Evolutionary conservation across 805 yeast genomes (phyloP).

Genomic region (Blastobotrys attinorum): DNA sequence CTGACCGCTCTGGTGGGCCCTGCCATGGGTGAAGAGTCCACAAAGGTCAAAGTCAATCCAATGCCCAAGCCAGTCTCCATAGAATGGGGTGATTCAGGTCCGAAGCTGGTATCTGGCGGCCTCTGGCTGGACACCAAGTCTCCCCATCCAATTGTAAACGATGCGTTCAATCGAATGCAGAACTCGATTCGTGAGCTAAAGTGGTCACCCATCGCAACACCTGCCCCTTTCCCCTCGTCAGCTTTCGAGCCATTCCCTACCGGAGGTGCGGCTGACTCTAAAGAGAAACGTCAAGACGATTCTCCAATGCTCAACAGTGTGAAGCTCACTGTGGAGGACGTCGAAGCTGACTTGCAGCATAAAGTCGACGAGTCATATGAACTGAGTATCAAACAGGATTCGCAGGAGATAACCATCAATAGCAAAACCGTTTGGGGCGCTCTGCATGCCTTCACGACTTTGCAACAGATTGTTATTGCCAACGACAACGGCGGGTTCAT

Average conservation of each 20-base stretch:
- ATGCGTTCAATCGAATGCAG: constrained; percentile 25
- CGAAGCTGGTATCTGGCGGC: constrained; percentile 11
- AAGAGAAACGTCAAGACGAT: neutral
- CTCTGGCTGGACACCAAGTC: constrained; percentile 7
- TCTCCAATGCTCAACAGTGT: constrained; percentile 4
- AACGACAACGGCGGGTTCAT: constrained; percentile 14
- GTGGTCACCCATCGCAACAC: constrained; percentile 31
- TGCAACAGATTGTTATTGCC: constrained; percentile 31
- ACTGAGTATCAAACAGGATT: constrained; percentile 17
- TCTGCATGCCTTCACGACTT: constrained; percentile 34
- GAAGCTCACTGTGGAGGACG: constrained; percentile 20
- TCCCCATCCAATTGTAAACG: constrained; percentile 14
- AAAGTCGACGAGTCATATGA: constrained; percentile 35
- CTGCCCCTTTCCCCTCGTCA: constrained; percentile 21
- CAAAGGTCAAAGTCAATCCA: constrained; percentile 16
- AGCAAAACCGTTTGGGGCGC: constrained; percentile 38
- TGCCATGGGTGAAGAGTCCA: no score
- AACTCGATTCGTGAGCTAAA: constrained; percentile 20
- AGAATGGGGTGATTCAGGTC: constrained; percentile 15
- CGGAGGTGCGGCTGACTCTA: neutral
- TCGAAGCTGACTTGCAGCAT: constrained; percentile 27
- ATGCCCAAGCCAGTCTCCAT: constrained; percentile 16
- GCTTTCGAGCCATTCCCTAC: constrained; percentile 19
- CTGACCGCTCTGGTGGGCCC: no score
- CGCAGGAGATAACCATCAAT: constrained; percentile 19